Evolutionary conservation across 306 rosid species (phyloP).

Genomic region (Adenanthera pavonina): DNA sequence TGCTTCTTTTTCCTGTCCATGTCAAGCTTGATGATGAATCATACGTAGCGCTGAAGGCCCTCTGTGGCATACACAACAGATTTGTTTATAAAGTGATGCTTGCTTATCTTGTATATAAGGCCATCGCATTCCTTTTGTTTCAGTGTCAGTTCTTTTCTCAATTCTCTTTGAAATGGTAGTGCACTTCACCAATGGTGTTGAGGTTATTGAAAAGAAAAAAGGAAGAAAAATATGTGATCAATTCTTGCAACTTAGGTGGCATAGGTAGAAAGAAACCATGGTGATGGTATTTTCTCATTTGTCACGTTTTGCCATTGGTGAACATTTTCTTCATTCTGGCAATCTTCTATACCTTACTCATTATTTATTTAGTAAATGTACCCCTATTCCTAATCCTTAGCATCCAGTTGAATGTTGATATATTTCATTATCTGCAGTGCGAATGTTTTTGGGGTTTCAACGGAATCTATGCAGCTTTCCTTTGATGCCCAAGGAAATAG

Average conservation of each 20-base stretch:
- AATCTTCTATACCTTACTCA: neutral
- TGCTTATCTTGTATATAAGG: constrained; percentile 23
- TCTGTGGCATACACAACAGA: neutral
- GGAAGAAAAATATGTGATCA: neutral
- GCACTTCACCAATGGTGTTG: neutral
- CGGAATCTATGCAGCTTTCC: constrained; percentile 99
- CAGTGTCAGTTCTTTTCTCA: constrained; percentile 23
- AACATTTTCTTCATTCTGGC: neutral
- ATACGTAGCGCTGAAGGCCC: constrained; percentile 15
- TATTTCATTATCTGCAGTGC: constrained; percentile 61
- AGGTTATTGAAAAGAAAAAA: neutral
- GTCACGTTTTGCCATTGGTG: neutral
- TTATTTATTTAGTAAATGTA: constrained; percentile 2
- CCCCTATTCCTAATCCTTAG: constrained; percentile 13
- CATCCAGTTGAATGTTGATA: constrained; percentile 45
- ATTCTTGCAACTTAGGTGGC: neutral
- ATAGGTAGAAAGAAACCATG: neutral
- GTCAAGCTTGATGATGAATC: constrained; percentile 21
- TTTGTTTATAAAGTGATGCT: neutral
- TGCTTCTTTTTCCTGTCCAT: constrained; percentile 8
- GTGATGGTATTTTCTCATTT: neutral
- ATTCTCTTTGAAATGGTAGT: constrained; percentile 9
- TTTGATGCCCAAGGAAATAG: constrained; percentile 98
- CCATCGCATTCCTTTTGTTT: neutral
- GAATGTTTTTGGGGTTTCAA: constrained; percentile 94